Evolutionary conservation across 2,329 filamentous ascomycete genomes (phyloP), one percentile per base, ranked within the genome.

Genomic region (Aspergillus persii): DNA sequence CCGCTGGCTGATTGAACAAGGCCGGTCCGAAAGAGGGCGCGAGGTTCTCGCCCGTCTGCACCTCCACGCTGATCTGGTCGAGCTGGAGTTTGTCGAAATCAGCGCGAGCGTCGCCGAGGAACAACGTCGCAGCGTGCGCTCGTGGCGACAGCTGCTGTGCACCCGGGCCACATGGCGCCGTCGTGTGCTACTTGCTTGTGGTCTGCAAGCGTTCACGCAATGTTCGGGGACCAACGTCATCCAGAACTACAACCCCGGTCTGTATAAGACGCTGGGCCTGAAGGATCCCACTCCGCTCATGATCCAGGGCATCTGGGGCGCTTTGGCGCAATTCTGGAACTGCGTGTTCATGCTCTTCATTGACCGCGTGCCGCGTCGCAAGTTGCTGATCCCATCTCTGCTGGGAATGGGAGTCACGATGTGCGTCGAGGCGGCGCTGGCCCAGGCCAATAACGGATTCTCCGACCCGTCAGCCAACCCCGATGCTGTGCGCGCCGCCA

Each of bases 291-390:
- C 74, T 1, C 79, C 80, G 0, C 74, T 83, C 3, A 77, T 83
- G 72, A 81, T 83, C 51, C 79, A 82, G 60, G 81, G 81, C 3
- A 77, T 83, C 61, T 81, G 76, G 64, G 81, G 81, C 27, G 79
- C 80, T 1, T 72, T 84, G 7, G 79, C 80, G 0, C 79, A 79
- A 31, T 68, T 81, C 26, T 83, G 79, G 74, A 80, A 80, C 60
- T 80, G 77, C 1, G 64, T 81, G 5, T 79, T 80, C 53, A 76
- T 83, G 59, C 68, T 71, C 36, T 68, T 80, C 47, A 67, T 83
- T 49, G 81, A 84, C 63, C 76, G 71, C 15, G 68, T 83, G 48
- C 80, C 80, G 15, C 79, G 81, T 30, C 73, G 82, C 51, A 82
- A 80, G 65, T 75, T 81, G 1, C 72, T 84, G 8, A 77, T 83